Evolutionary conservation across 176 grass and related monocot species (phyloP), one percentile per base, ranked within the genome.

Genomic region (Lolium perenne): DNA sequence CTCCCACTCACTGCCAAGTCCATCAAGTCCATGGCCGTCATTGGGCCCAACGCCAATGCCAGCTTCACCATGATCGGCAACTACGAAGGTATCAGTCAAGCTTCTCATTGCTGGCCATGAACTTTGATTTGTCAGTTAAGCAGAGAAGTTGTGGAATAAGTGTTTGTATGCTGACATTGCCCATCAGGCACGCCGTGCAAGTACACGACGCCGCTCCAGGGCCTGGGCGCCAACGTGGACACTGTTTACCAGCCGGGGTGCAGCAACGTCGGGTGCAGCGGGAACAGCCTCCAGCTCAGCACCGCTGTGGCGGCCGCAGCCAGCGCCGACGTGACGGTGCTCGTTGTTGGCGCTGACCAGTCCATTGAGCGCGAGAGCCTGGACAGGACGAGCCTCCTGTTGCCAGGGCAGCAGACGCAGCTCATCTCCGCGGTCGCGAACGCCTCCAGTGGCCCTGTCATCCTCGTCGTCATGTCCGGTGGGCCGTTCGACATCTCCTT

Each of bases 51-150:
- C 15, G 97, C 94, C 53, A 96, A 96, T 38, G 97, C 91, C 84
- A 99, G 92, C 88, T 83, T 86, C 80, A 92, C 92, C 82, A 99
- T 99, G 97, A 95, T 99, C 38, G 97, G 97, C 57, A 99, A 99
- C 83, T 99, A 99, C 74, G 90, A 94, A 90, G 97, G 93, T 93
- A 68, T 8, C 3, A 12, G 65, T 10, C 5, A 1, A 50, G 26
- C 0, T 50, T 38, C 35, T 25, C 10, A 22, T 4, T 46, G 45
- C 67, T 47, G 62, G 5, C 7, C 11, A 77, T 22, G 32, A 4
- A 25, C 5, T 40, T 13, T 16, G 7, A 79, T 18, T 20, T 26
- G 9, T 49, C 47, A 22, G 38, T 46, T 73, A 2, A 38, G 17
- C 38, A 8, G 56, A 64, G 50, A 14, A 81, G 13, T 0, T 7